A percentile compares a stretch with the other conserved stretches of the same genome.
phyloP scores from a whole-genome alignment of 805 yeast genomes.

The Kuraishia ogatae region DNA sequence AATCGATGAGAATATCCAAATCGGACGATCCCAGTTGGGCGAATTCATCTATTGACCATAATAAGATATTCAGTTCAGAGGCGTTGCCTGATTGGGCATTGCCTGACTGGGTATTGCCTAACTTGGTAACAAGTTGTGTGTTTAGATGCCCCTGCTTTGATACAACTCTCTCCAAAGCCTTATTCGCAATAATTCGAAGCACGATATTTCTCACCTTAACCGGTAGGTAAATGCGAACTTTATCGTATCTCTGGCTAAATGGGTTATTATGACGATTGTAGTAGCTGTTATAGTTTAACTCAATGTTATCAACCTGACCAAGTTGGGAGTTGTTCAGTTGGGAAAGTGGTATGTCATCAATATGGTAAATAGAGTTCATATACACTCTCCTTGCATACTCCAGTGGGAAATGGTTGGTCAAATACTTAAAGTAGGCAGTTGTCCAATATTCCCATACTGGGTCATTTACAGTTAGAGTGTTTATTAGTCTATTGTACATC shows the following conservation, averaged over 20 bases:
- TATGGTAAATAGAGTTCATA: constrained; percentile 5
- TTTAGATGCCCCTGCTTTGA: too few species aligned
- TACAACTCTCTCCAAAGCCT: background rate
- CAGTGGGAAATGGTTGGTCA: constrained; percentile 16
- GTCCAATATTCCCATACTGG: constrained; percentile 21
- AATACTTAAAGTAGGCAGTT: constrained; percentile 21
- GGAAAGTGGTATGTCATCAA: background rate
- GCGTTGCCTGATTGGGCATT: too few species aligned
- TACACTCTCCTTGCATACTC: constrained; percentile 15
- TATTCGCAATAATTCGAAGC: background rate
- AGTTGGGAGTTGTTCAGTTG: too few species aligned
- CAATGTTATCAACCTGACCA: background rate
- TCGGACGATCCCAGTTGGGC: background rate
- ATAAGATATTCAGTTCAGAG: background rate
- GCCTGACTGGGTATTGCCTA: too few species aligned
- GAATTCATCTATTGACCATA: background rate
- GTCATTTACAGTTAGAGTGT: constrained; percentile 8
- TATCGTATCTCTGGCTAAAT: constrained; percentile 14
- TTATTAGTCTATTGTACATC: constrained; percentile 13
- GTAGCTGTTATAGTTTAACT: constrained; percentile 1
- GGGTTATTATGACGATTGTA: constrained; percentile 17
- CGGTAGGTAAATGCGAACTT: constrained; percentile 13
- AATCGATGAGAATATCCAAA: background rate
- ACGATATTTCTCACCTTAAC: background rate
- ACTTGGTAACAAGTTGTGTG: too few species aligned